Evolutionary conservation across 2,329 filamentous ascomycete genomes (phyloP).

Genomic region (Botryotinia globosa): DNA sequence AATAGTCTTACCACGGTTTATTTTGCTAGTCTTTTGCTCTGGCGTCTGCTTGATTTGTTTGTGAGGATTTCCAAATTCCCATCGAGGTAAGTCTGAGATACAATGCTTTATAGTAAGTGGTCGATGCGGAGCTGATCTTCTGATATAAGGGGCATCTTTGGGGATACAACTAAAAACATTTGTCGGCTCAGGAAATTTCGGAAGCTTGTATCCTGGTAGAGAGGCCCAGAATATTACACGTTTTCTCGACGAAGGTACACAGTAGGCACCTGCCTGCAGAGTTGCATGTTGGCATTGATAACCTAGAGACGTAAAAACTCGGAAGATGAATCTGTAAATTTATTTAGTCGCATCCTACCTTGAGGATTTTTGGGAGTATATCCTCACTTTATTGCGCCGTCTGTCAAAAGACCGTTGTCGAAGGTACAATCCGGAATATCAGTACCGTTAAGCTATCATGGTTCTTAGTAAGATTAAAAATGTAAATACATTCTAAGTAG

Average conservation of each 20-base stretch:
- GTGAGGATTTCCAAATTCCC: slow-evolving; percentile 26
- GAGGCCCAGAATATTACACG: slow-evolving; percentile 29
- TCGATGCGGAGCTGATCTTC: slow-evolving; percentile 23
- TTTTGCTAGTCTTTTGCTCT: not conserved
- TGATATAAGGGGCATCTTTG: slow-evolving; percentile 7
- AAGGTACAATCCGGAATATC: not conserved
- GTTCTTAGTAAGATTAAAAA: not conserved
- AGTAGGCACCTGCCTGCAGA: slow-evolving; percentile 25
- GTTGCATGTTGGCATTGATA: slow-evolving; percentile 28
- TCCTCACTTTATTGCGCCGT: slow-evolving; percentile 20
- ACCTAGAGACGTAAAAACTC: slow-evolving; percentile 26
- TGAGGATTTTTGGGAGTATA: not conserved
- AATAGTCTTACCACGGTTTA: not conserved
- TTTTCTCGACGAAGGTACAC: slow-evolving; percentile 23
- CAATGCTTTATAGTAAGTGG: slow-evolving; percentile 19
- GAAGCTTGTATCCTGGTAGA: slow-evolving; percentile 22
- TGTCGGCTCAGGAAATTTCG: slow-evolving; percentile 26
- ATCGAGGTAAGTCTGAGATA: slow-evolving; percentile 24
- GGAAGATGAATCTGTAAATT: slow-evolving; percentile 26
- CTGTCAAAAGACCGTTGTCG: not conserved
- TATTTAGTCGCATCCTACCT: slow-evolving; percentile 15
- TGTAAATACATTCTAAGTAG: not conserved
- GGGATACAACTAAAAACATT: not conserved
- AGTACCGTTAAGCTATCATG: not conserved
- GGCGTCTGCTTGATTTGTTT: not conserved